Conservation (phyloP, 805 yeast species). For the Soucietia sequanensis region DNA sequence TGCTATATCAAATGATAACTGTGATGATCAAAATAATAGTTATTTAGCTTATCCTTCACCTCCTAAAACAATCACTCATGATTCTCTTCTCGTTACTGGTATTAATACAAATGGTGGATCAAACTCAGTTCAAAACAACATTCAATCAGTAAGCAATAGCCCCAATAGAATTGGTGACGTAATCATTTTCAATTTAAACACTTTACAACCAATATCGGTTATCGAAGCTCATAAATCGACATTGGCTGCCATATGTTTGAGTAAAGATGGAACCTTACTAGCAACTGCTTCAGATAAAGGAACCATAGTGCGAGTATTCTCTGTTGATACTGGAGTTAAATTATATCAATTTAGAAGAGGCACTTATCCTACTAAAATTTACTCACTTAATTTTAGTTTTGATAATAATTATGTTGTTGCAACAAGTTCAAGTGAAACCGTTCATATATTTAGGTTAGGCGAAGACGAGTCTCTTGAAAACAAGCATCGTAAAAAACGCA, state of each 20-base stretch:
- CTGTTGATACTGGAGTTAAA: conserved; percentile 60
- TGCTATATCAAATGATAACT: conserved; percentile 49
- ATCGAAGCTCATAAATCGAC: conserved; percentile 85
- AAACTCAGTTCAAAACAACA: conserved; percentile 37
- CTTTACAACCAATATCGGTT: conserved; percentile 73
- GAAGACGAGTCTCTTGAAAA: conserved; percentile 44
- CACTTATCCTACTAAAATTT: conserved; percentile 77
- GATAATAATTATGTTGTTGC: conserved; percentile 76
- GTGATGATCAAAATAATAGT: conserved; percentile 38
- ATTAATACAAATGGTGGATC: conserved; percentile 40
- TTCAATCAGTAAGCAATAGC: conserved; percentile 38
- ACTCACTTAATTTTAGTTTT: conserved; percentile 70
- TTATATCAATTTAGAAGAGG: conserved; percentile 80
- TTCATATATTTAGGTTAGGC: conserved; percentile 82
- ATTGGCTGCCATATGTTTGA: conserved; percentile 64
- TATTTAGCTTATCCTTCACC: conserved; percentile 76
- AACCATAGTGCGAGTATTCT: conserved; percentile 81
- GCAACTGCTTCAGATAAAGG: conserved; percentile 93
- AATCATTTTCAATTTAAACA: conserved; percentile 72
- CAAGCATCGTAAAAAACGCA: conserved; percentile 31
- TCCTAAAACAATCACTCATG: conserved; percentile 52
- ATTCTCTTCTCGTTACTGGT: conserved; percentile 40
- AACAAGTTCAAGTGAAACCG: conserved; percentile 85
- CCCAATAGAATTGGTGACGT: conserved; percentile 64
- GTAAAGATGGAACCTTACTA: conserved; percentile 71